Base-by-base conservation (phyloP, 768 basidiomycete species). In the Russula ochroleuca region DNA sequence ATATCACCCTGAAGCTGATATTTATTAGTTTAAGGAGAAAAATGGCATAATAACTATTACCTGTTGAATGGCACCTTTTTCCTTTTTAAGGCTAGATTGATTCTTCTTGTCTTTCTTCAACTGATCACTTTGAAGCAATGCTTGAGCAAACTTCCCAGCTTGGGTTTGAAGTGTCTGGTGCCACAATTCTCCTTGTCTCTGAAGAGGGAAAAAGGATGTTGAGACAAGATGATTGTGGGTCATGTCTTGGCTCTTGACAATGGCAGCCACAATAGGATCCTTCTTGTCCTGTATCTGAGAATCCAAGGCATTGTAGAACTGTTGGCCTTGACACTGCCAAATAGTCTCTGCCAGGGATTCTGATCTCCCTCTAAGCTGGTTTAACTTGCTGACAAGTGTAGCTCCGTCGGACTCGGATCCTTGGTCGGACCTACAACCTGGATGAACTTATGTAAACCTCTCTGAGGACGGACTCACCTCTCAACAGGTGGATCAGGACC, bases 1-100 rank as follows among this genome's bases (percentile, higher is more conserved):
- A 65, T 51, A 28, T 49, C 37, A 9, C 19, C 33, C 31, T 65
- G 59, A 45, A 65, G 59, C 64, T 65, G 11, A 31, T 38, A 5
- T 35, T 45, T 2, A 55, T 49, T 40, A 47, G 21, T 15, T 51
- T 28, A 61, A n/a, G 19, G 3, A 8, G 23, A 4, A 15, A 10
- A 41, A 3, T 17, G 8, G 0, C 14, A 23, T 38, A 7, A 45
- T 17, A 6, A n/a, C 23, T 5, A 15, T 51, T 56, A 65, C 64
- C 54, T 65, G 53, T 50, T 61, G 33, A 56, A 65, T 61, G 1
- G 8, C 40, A 14, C 8, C 33, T 15, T 38, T 56, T 43, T 45
- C 13, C 41, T 51, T 25, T 60, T 35, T 49, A 21, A 45, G 11
- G 15, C 7, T 31, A 5, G 54, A 57, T 56, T 41, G 51, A 11